Base-by-base conservation (phyloP, 2,329 filamentous ascomycete genomes). In the Pseudogymnoascus pannorum region DNA sequence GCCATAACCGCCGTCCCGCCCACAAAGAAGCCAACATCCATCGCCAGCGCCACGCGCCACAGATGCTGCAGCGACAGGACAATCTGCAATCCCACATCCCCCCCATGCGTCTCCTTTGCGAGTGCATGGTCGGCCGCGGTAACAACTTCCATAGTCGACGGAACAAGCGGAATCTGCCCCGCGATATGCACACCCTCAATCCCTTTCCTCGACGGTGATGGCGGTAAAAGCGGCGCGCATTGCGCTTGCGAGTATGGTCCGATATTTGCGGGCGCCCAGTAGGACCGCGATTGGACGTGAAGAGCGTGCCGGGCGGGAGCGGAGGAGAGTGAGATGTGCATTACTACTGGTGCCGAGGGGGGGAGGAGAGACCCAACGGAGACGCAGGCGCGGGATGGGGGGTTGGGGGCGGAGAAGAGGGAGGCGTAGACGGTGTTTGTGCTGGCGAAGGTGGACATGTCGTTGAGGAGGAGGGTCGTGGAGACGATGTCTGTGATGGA, bases 261-360 rank as follows among this genome's bases (percentile, higher is more conserved):
- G 60, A 99, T 97, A 70, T 97, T 97, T 18, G 94, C 93, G 0
- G 94, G 94, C 0, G 94, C 94, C 94, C 94, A 99, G 78, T 97
- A 97, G 9, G 91, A 96, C 38, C 90, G 81, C 3, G 89, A 92
- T 75, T 97, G 94, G 5, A 99, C 92, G 72, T 99, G 94, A 1
- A 97, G 81, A 0, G 84, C 84, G 59, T 80, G 78, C 75, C 89
- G 62, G 67, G 66, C 40, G 68, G 69, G 26, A 64, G 44, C 5
- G 71, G 51, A 35, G 8, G 60, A 60, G 29, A 69, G 64, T 22
- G 78, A 76, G 38, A 84, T 71, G 66, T 80, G 78, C 64, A 93
- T 81, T 14, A 89, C 75, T 59, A 87, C 82, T 63, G 86, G 80
- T 58, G 80, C 75, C 8, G 78, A 79, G 0, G 70, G 54, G 0